A percentile compares a stretch with the other conserved stretches of the same genome.
phyloP scores from a whole-genome alignment of 179 eudicot genomes.

The Silene coronaria region DNA sequence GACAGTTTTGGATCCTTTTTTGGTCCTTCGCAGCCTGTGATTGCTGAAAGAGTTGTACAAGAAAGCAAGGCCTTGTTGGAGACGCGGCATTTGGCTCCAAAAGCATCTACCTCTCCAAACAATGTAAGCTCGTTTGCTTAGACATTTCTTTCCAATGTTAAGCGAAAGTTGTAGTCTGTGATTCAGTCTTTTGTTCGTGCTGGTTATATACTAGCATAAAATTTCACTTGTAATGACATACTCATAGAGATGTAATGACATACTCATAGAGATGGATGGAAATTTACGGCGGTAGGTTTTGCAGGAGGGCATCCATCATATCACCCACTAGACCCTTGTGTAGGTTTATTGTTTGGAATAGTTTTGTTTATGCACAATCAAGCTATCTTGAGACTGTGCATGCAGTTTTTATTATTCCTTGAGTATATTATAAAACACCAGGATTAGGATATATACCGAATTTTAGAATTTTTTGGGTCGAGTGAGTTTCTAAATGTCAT shows the following conservation, averaged over 20 bases:
- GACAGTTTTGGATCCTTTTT: constrained; percentile 89
- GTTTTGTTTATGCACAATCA: no score
- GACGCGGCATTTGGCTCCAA: constrained; percentile 63
- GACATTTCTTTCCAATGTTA: neutral
- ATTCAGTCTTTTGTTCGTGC: neutral
- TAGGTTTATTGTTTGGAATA: neutral
- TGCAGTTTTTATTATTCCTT: neutral
- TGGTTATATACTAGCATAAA: neutral
- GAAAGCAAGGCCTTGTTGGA: constrained; percentile 83
- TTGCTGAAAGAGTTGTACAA: constrained; percentile 86
- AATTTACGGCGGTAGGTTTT: neutral
- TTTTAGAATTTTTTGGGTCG: neutral
- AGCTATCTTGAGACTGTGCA: neutral
- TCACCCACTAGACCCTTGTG: neutral
- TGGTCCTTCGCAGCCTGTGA: constrained; percentile 87
- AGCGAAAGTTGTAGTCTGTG: neutral
- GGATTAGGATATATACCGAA: neutral
- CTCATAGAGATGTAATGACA: neutral
- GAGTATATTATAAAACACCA: neutral
- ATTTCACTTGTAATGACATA: neutral
- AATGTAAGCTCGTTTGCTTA: constrained; percentile 36
- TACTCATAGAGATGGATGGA: neutral
- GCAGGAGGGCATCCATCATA: neutral
- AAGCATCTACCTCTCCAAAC: constrained; percentile 35
- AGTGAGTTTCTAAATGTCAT: neutral